Evolutionary conservation across 2,329 filamentous ascomycete species (phyloP), one percentile per base, ranked within the genome.

Genomic region (Parasarocladium wereldwijsianum): DNA sequence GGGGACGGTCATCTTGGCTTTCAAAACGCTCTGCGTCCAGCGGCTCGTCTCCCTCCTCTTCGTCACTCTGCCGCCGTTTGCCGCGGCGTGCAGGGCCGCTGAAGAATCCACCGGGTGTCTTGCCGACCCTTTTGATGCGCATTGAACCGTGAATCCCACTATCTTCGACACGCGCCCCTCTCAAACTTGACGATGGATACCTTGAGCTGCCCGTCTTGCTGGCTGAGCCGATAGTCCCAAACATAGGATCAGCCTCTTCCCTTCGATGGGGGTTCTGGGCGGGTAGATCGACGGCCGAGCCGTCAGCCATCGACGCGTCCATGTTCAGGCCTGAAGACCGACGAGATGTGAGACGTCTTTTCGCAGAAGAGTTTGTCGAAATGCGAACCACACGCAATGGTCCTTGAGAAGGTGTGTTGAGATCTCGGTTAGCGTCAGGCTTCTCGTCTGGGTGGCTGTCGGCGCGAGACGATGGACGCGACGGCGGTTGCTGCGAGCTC

Each of bases 21-120:
- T 51, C 50, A 31, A 41, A 40, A 18, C 58, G 47, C 3, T 64
- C 60, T 13, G 50, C 54, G 7, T 65, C 62, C 6, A 39, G 50
- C 19, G 60, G 50, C 2, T 34, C 50, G 32, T 66, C 65, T 5
- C 48, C 67, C 6, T 21, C 28, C 22, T 78, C 74, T 38, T 82
- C 76, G 37, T 79, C 75, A 41, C 75, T 80, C 42, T 66, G 66
- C 34, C 72, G 60, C 38, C 75, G 64, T 36, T 79, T 67, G 16
- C 81, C 83, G 40, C 84, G 66, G 32, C 83, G 70, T 13, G 83
- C 80, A 17, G 83, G 83, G 1, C 80, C 82, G 40, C 80, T 84
- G 14, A 90, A 58, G 40, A 87, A 86, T 35, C 72, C 78, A 1
- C 82, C 83, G 3, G 77, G 70, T 6, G 78, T 62, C 50, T 82